Evolutionary conservation across 2,329 filamentous ascomycete species (phyloP).

Genomic region (Aspergillaceae sp.): DNA sequence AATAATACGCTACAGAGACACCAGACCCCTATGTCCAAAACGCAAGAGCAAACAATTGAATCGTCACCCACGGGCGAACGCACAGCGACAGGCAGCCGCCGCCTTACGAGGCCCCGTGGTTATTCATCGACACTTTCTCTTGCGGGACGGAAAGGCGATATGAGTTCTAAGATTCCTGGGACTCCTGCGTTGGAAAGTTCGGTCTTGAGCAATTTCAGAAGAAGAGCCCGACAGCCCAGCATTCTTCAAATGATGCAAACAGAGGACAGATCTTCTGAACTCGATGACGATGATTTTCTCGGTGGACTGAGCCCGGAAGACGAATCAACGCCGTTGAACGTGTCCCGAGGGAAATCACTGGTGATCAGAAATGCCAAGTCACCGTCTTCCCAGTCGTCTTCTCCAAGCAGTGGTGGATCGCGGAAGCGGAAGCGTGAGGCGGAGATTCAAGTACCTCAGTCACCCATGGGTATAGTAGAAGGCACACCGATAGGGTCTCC

Average conservation of each 20-base stretch:
- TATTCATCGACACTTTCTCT: constrained; percentile 33
- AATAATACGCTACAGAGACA: constrained; percentile 15
- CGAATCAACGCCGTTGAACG: constrained; percentile 37
- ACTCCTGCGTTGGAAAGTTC: constrained; percentile 37
- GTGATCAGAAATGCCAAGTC: constrained; percentile 12
- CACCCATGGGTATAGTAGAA: constrained; percentile 12
- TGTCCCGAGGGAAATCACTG: constrained; percentile 26
- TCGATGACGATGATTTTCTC: constrained; percentile 34
- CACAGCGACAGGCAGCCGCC: constrained; percentile 25
- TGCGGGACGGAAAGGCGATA: constrained; percentile 30
- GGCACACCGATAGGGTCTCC: constrained; percentile 13
- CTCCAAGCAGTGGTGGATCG: constrained; percentile 20
- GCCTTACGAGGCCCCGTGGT: constrained; percentile 29
- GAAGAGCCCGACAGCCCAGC: constrained; percentile 36
- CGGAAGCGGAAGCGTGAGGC: constrained; percentile 31
- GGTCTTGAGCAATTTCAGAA: constrained; percentile 37
- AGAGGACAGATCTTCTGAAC: constrained; percentile 30
- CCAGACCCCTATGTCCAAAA: constrained; percentile 24
- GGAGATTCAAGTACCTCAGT: constrained; percentile 21
- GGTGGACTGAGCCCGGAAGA: constrained; percentile 37
- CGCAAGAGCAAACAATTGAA: constrained; percentile 26
- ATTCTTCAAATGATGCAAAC: constrained; percentile 38
- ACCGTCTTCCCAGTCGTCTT: constrained; percentile 18
- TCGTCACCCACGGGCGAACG: constrained; percentile 27
- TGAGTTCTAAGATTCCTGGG: constrained; percentile 25